Percentiles rank a stretch among this genome's conserved stretches.
Evolutionary conservation across 2,329 filamentous ascomycete species (phyloP).

Genomic region (Reticulascus tulasneorum): DNA sequence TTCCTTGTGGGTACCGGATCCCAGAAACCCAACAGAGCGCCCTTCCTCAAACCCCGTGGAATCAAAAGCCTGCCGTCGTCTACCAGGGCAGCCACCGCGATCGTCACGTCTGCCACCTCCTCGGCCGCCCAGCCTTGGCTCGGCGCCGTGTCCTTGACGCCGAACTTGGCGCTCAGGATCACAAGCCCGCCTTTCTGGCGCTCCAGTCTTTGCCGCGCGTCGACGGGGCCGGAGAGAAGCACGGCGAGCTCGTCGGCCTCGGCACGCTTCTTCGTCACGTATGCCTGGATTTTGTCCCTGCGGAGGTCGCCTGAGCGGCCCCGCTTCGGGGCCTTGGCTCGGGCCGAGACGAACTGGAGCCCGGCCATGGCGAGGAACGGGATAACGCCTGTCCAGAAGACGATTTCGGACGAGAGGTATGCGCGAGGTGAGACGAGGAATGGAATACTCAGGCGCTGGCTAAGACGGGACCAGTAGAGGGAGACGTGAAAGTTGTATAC

Average conservation of each 20-base stretch:
- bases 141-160: constrained; percentile 27
- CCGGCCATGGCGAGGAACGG: constrained; percentile 37
- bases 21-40: constrained; percentile 45
- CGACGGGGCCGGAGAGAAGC: constrained; percentile 37
- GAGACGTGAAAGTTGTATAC: constrained; percentile 38
- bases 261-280: constrained; percentile 30
- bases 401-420: constrained; percentile 21
- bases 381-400: constrained; percentile 34
- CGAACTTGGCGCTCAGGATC: constrained; percentile 46
- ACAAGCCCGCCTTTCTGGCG: constrained; percentile 37
- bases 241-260: constrained; percentile 42
- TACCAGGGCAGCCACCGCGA: constrained; percentile 43
- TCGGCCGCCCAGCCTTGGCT: constrained; percentile 26
- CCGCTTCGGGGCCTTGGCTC: constrained; percentile 7
- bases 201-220: constrained; percentile 30
- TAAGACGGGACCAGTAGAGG: constrained; percentile 42
- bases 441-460: constrained; percentile 40
- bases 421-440: constrained; percentile 32
- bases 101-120: constrained; percentile 46
- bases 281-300: constrained; percentile 16
- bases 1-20: constrained; percentile 40
- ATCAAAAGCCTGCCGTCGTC: constrained; percentile 32
- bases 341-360: constrained; percentile 25
- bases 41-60: constrained; percentile 37
- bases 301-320: constrained; percentile 2